phyloP scores from a whole-genome alignment of 2,329 filamentous ascomycete genomes.

The Cadophora luteo-olivacea region DNA sequence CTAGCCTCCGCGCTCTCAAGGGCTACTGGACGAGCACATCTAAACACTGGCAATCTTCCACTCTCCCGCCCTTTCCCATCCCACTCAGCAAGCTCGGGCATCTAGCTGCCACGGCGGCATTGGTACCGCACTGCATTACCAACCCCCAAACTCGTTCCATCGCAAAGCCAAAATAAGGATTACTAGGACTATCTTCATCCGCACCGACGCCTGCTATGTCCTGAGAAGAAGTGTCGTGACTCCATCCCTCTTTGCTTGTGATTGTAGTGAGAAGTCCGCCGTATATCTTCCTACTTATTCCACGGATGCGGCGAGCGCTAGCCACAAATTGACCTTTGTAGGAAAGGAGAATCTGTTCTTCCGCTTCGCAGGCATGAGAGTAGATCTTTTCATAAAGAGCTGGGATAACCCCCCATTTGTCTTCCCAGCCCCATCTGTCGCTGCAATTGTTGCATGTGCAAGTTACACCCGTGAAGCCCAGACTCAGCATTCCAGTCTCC shows the following conservation, averaged over 20 bases:
- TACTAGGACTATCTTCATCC: conserved; percentile 31
- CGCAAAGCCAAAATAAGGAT: conserved; percentile 41
- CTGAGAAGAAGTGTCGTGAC: conserved; percentile 30
- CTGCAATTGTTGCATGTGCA: conserved; percentile 49
- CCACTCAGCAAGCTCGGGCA: conserved; percentile 84
- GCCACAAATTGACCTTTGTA: conserved; percentile 58
- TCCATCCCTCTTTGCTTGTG: conserved; percentile 35
- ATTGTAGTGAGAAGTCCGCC: conserved; percentile 33
- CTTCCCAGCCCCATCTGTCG: conserved; percentile 50
- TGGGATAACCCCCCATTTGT: conserved; percentile 46
- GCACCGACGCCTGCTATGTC: conserved; percentile 11
- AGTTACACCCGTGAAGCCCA: conserved; percentile 47
- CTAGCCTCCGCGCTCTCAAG: not conserved
- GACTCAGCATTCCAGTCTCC: conserved; percentile 53
- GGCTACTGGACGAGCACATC: conserved; percentile 26
- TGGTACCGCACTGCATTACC: conserved; percentile 42
- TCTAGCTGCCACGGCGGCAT: conserved; percentile 79
- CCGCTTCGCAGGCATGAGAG: conserved; percentile 33
- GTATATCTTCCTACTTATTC: conserved; percentile 36
- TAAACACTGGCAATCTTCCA: conserved; percentile 41
- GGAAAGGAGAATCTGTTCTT: conserved; percentile 46
- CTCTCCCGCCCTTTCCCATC: conserved; percentile 56
- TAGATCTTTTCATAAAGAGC: conserved; percentile 45
- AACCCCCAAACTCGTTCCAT: conserved; percentile 41
- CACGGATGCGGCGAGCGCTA: conserved; percentile 52